These are phyloP conservation scores for Naganishia antarctica DNA, from an alignment of 768 basidiomycete species.

Conservation along the genomic window DNA sequence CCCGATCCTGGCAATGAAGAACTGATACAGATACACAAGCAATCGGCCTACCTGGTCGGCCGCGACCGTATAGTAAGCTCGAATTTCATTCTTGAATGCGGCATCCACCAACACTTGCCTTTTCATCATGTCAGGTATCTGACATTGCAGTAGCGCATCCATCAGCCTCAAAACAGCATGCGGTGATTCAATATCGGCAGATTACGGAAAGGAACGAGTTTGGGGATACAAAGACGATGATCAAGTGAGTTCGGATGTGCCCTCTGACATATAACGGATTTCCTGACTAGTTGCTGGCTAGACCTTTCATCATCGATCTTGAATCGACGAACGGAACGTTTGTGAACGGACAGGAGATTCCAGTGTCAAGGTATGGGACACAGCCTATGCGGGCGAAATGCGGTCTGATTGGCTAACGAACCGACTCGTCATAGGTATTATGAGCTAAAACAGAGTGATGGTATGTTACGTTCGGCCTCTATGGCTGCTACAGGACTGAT, in stretches of 20 bases:
- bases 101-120: neutral
- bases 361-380: constrained; percentile 66
- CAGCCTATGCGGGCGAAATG: neutral
- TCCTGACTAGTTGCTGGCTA: constrained; percentile 43
- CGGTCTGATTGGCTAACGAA: neutral
- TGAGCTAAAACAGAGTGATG: constrained; percentile 42
- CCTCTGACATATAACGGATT: neutral
- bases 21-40: constrained; percentile 81
- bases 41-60: constrained; percentile 91
- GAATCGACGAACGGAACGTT: constrained; percentile 96
- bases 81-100: too few relatives aligned
- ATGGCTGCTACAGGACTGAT: neutral
- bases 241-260: constrained; percentile 63
- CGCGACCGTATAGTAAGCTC: constrained; percentile 72
- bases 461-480: constrained; percentile 25
- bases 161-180: constrained; percentile 97
- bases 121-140: constrained; percentile 50
- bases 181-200: constrained; percentile 91
- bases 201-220: constrained; percentile 82
- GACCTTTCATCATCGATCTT: constrained; percentile 94
- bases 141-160: constrained; percentile 87
- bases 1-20: constrained; percentile 55
- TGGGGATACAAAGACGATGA: constrained; percentile 66
- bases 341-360: constrained; percentile 82
- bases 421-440: constrained; percentile 35